These are phyloP conservation scores for Echium plantagineum DNA, from an alignment of 257 asterid species.

Conservation along the genomic window DNA sequence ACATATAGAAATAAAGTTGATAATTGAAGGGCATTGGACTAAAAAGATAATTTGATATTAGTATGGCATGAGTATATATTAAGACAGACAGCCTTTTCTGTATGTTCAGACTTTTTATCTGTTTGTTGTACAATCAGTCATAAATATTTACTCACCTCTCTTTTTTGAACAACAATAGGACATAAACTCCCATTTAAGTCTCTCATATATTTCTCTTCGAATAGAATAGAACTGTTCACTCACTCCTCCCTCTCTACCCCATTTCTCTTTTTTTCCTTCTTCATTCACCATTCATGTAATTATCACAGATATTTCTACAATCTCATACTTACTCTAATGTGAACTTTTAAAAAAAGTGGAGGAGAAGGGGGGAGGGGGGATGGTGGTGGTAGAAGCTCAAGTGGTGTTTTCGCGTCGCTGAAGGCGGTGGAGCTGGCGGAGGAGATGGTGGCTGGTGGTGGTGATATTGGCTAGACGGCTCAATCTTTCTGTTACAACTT, in stretches of 20 bases:
- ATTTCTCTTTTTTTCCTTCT: neutral
- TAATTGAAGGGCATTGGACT: too few species aligned
- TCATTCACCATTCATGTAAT: slow-evolving; percentile 3
- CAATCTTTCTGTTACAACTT: slow-evolving; percentile 26
- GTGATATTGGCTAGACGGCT: slow-evolving; percentile 43
- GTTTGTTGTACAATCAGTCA: neutral
- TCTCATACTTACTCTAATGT: too few species aligned
- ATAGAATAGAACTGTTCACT: neutral
- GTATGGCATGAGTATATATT: too few species aligned
- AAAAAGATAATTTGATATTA: too few species aligned
- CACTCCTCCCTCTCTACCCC: neutral
- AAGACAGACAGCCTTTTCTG: neutral
- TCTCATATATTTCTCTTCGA: neutral
- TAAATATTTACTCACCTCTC: too few species aligned
- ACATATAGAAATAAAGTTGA: too few species aligned
- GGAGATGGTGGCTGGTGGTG: slow-evolving; percentile 3
- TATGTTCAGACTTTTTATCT: neutral
- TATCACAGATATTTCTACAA: neutral
- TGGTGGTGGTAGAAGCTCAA: too few species aligned
- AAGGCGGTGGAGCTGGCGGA: neutral
- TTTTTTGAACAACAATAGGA: too few species aligned
- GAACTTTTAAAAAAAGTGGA: too few species aligned
- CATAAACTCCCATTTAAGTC: neutral
- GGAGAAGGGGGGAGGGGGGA: too few species aligned
- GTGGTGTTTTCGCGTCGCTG: too few species aligned